Evolutionary conservation across 768 basidiomycete species (phyloP).

Genomic region (Boletus reticuloceps): DNA sequence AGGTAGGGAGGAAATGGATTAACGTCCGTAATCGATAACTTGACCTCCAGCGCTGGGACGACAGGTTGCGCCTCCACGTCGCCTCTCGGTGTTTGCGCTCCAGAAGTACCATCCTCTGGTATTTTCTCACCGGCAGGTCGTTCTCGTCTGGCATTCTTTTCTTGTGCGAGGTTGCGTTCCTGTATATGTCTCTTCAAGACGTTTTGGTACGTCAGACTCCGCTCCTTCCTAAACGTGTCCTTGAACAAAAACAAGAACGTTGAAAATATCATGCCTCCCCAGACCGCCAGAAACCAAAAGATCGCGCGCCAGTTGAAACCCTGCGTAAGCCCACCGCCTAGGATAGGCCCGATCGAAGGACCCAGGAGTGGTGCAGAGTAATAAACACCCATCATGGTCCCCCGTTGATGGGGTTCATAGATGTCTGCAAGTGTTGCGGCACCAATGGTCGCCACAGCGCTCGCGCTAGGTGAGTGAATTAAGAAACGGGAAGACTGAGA

Average conservation of each 20-base stretch:
- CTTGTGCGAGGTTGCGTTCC: constrained; percentile 13
- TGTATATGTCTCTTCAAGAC: constrained; percentile 47
- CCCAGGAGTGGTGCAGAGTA: constrained; percentile 80
- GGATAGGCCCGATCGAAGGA: constrained; percentile 61
- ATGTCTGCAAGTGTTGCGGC: constrained; percentile 74
- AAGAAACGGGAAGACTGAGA: neutral
- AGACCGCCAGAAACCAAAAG: constrained; percentile 80
- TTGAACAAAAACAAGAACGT: constrained; percentile 70
- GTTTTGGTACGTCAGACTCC: constrained; percentile 76
- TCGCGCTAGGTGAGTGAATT: constrained; percentile 40
- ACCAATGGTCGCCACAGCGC: constrained; percentile 71
- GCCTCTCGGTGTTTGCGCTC: constrained; percentile 8
- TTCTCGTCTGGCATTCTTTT: constrained; percentile 12
- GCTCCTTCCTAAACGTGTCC: constrained; percentile 83
- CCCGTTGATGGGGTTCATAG: constrained; percentile 71
- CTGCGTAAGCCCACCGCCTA: constrained; percentile 69
- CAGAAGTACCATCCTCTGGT: neutral
- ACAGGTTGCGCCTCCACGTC: constrained; percentile 25
- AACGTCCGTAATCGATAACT: constrained; percentile 63
- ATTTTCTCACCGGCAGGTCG: constrained; percentile 1
- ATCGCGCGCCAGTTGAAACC: constrained; percentile 76
- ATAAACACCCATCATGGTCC: constrained; percentile 78
- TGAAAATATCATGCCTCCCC: constrained; percentile 51
- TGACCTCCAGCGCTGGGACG: constrained; percentile 34
- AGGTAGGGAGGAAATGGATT: constrained; percentile 68